Conservation (phyloP, 371 early-diverging fungal species). For the Rhizopus arrhizus region DNA sequence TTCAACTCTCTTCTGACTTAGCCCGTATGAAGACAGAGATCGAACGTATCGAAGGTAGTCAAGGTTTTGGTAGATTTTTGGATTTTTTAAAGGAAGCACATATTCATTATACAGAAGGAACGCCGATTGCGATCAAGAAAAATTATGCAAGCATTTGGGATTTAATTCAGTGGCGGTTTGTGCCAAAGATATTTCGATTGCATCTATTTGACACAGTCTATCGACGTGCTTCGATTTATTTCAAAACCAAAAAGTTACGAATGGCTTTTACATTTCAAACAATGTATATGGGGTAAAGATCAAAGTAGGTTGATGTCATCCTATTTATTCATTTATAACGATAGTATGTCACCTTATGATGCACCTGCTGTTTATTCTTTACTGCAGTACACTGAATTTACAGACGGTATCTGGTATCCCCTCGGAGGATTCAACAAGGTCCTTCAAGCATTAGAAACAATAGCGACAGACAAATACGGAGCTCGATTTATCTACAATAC, state of each 20-base stretch:
- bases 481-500: constrained; percentile 52
- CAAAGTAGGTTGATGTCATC: neutral
- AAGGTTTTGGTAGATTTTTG: constrained; percentile 50
- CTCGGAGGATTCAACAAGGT: constrained; percentile 67
- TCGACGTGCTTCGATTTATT: constrained; percentile 51
- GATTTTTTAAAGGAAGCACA: constrained; percentile 56
- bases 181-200: constrained; percentile 47
- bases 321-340: constrained; percentile 8
- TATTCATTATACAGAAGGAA: constrained; percentile 56
- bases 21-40: constrained; percentile 56
- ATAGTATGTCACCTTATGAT: constrained; percentile 70
- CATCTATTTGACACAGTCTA: constrained; percentile 59
- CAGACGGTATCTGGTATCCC: constrained; percentile 71
- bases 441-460: constrained; percentile 51
- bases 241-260: constrained; percentile 61
- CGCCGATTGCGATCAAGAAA: constrained; percentile 50
- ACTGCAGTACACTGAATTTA: constrained; percentile 64
- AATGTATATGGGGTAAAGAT: constrained; percentile 58
- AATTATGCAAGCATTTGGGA: constrained; percentile 60
- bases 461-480: constrained; percentile 53
- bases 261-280: constrained; percentile 71
- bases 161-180: constrained; percentile 45
- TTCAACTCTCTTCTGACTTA: constrained; percentile 56
- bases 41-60: constrained; percentile 55
- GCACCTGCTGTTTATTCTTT: constrained; percentile 67